Conservation (phyloP, 164 flowering plant genomes). For the Taxillus chinensis region DNA sequence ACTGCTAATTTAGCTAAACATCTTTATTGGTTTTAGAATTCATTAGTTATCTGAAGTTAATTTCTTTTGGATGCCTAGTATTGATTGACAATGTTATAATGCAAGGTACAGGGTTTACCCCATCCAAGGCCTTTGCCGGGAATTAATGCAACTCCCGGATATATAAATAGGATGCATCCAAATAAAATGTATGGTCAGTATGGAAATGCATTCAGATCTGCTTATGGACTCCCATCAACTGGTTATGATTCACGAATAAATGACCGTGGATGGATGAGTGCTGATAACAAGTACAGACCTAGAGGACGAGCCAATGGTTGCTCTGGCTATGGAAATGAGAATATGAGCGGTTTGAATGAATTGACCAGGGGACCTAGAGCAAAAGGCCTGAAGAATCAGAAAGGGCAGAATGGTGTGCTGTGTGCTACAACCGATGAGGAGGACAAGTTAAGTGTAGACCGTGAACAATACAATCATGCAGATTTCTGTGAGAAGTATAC, state of each 20-base stretch:
- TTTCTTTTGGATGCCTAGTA: no score
- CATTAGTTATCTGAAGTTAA: no score
- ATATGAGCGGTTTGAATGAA: constrained; percentile 70
- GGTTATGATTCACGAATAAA: constrained; percentile 34
- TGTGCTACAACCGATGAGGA: constrained; percentile 25
- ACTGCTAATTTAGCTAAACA: no score
- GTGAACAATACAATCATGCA: constrained; percentile 48
- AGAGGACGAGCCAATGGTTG: constrained; percentile 52
- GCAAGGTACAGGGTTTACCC: constrained; percentile 27
- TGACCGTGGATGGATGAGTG: constrained; percentile 50
- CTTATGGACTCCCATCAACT: constrained; percentile 27
- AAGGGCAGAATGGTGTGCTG: constrained; percentile 34
- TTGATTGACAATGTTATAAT: no score
- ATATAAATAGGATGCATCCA: constrained; percentile 32
- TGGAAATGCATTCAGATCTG: constrained; percentile 30
- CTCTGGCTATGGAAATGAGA: constrained; percentile 46
- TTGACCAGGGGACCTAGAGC: constrained; percentile 80
- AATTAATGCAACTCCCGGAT: constrained; percentile 33
- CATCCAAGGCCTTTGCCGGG: constrained; percentile 27
- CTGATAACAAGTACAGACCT: constrained; percentile 54
- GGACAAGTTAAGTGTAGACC: constrained; percentile 25
- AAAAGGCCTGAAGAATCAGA: constrained; percentile 47
- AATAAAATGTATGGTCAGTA: constrained; percentile 40
- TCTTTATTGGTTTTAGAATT: no score
- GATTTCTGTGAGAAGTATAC: constrained; percentile 60